Percentiles rank a stretch among this genome's conserved stretches.
phyloP scores from a whole-genome alignment of 345 rosid genomes.

The Cardamine occulta region DNA sequence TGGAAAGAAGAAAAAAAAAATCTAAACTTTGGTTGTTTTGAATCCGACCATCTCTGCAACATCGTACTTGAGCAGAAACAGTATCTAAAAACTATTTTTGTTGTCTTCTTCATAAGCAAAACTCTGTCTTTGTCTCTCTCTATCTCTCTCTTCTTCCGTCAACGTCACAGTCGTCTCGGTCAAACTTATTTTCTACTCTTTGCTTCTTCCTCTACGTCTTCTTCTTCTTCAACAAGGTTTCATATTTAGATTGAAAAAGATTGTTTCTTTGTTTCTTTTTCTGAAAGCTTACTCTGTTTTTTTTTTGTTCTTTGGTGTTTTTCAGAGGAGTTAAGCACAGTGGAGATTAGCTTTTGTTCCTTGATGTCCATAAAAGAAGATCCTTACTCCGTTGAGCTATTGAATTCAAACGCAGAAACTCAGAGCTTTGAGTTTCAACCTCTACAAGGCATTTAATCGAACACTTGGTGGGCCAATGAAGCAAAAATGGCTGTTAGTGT shows the following conservation, averaged over 20 bases:
- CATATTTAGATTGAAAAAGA: neutral
- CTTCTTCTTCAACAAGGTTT: slow-evolving; percentile 34
- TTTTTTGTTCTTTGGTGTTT: neutral
- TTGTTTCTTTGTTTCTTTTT: slow-evolving; percentile 1
- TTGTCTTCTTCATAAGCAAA: slow-evolving; percentile 25
- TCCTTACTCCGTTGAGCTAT: neutral
- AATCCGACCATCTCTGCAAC: slow-evolving; percentile 45
- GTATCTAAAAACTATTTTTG: slow-evolving; percentile 14
- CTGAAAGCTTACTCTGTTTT: slow-evolving; percentile 20
- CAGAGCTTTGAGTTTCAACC: slow-evolving; percentile 7
- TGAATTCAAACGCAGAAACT: neutral
- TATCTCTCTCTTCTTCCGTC: slow-evolving; percentile 17
- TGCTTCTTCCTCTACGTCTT: slow-evolving; percentile 16
- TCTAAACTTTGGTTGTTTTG: neutral
- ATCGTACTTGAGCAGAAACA: slow-evolving; percentile 40
- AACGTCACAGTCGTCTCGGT: slow-evolving; percentile 9
- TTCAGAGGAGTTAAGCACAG: slow-evolving; percentile 6
- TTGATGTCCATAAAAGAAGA: slow-evolving; percentile 20
- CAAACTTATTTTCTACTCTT: slow-evolving; percentile 30
- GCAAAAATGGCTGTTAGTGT: slow-evolving; percentile 29
- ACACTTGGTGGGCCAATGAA: slow-evolving; percentile 32
- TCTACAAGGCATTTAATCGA: slow-evolving; percentile 1
- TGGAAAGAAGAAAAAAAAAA: neutral
- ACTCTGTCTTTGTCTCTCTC: slow-evolving; percentile 13
- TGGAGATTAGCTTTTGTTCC: neutral